Evolutionary conservation across 371 early-diverging fungal species (phyloP), one percentile per base, ranked within the genome.

Genomic region (Antonospora locustae): DNA sequence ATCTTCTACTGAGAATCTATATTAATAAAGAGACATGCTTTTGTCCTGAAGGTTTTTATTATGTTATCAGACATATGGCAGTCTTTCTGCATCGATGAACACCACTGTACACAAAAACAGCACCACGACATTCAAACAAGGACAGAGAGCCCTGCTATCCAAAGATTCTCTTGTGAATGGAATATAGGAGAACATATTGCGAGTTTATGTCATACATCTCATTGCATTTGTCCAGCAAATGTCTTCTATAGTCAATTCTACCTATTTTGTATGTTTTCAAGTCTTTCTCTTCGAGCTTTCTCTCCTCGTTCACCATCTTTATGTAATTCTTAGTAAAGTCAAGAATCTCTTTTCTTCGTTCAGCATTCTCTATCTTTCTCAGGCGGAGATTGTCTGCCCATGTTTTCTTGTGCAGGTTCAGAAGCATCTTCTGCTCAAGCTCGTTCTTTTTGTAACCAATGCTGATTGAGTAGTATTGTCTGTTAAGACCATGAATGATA

Each of bases 401-500:
- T 61, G 86, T 87, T 78, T 90, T 91, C 76, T 91, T 90, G 78
- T 95, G 88, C 47, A 96, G 66, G 73, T 91, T 95, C 51, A 94
- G 77, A 44, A 98, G 73, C 99, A 98, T 98, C 76, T 88, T 87
- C 73, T 95, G 86, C 74, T 96, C 97, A 11, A 94, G 79, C 72
- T 90, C 88, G 71, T 91, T 92, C 76, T 96, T 96, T 63, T 90
- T 81, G 77, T 94, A 98, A 66, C 90, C 86, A 69, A 96, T 98
- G 41, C 88, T 89, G 58, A 96, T 87, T 14, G 92, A 90, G 73
- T 98, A 98, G 76, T 96, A 98, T 67, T 92, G 93, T 51, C 96
- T 82, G 79, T 96, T 95, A 44, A 98, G 75, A 7, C 99, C 99
- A 72, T 98, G 97, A 48, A 98, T 86, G 55, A 96, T 78, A 19